These are phyloP conservation scores for Aegilops bicornis DNA, from an alignment of 176 grass and related monocot genomes.

Conservation along the genomic window DNA sequence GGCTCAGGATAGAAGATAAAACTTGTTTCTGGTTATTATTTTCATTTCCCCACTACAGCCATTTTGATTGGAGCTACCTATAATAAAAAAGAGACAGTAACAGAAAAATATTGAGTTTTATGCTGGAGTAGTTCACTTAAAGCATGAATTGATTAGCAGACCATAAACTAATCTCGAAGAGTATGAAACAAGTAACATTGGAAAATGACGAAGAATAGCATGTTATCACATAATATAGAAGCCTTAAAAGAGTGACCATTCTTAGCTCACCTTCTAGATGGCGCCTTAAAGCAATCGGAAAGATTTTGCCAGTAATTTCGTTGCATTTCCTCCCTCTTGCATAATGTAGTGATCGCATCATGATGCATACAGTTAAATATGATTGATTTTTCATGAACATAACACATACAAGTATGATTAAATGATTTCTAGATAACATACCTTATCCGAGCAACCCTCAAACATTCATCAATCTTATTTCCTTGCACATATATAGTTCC, in stretches of 20 bases:
- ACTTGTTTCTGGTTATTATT: not conserved
- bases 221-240: not conserved
- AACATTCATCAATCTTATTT: not conserved
- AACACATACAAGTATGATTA: not conserved
- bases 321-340: not conserved
- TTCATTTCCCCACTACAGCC: not conserved
- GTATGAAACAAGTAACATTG: not conserved
- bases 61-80: conserved; percentile 7
- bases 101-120: not conserved
- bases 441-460: not conserved
- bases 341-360: not conserved
- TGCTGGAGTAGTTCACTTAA: not conserved
- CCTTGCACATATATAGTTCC: not conserved
- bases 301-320: not conserved
- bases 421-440: not conserved
- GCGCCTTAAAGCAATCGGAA: not conserved
- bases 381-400: not conserved
- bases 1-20: not conserved
- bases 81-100: not conserved
- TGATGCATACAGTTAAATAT: not conserved
- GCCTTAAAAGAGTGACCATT: not conserved
- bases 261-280: not conserved
- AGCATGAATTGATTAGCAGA: too few relatives aligned
- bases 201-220: not conserved
- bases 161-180: not conserved